These are phyloP conservation scores for Phytophthora melonis DNA, from an alignment of 352 stramenopile genomes.

Conservation along the genomic window DNA sequence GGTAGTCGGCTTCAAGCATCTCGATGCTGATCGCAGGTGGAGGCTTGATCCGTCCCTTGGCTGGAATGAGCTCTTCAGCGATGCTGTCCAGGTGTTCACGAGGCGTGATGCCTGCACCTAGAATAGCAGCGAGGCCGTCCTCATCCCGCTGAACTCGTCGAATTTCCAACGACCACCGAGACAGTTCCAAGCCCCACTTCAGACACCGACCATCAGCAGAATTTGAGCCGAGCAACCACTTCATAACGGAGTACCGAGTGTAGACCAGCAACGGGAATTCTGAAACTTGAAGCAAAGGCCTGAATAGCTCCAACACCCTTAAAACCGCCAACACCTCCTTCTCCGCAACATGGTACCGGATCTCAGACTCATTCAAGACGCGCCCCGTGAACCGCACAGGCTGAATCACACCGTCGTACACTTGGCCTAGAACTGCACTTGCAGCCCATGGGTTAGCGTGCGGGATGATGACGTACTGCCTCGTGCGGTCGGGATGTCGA, in stretches of 20 bases:
- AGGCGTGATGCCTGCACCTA: conserved; percentile 17
- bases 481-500: too few species aligned
- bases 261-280: background rate
- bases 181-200: conserved; percentile 1
- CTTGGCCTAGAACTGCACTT: too few species aligned
- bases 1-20: conserved; percentile 9
- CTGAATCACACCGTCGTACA: too few species aligned
- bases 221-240: conserved; percentile 8
- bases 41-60: conserved; percentile 11
- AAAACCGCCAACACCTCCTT: conserved; percentile 7
- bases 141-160: background rate
- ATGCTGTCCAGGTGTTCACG: conserved; percentile 16
- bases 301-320: background rate
- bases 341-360: conserved; percentile 3
- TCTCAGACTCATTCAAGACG: background rate
- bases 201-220: background rate
- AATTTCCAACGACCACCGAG: conserved; percentile 7
- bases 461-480: too few species aligned
- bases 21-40: conserved; percentile 4
- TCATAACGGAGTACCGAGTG: conserved; percentile 14
- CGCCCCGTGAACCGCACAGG: conserved; percentile 1
- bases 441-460: too few species aligned
- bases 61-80: conserved; percentile 3
- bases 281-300: background rate
- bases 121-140: conserved; percentile 10